A percentile compares a stretch with the other conserved stretches of the same genome.
phyloP scores from a whole-genome alignment of 495 filamentous ascomycete species.

The Penicillium diatomitis region DNA sequence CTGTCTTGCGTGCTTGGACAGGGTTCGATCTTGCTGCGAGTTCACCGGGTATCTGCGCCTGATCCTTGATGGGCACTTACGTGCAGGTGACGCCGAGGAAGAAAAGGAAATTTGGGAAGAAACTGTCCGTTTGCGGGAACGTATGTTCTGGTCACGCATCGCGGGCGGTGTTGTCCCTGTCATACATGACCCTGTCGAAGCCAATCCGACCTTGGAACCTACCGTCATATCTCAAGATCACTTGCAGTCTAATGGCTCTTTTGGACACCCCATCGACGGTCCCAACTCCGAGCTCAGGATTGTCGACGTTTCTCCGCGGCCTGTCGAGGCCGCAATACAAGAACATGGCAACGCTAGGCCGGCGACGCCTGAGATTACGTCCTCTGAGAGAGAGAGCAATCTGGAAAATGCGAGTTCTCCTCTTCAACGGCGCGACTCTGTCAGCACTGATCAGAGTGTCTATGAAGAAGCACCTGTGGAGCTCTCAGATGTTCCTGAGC shows the following conservation, averaged over 20 bases:
- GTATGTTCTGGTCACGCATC: slow-evolving; percentile 93
- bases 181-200: slow-evolving; percentile 18
- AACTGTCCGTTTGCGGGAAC: slow-evolving; percentile 74
- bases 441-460: slow-evolving; percentile 15
- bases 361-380: slow-evolving; percentile 6
- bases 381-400: background rate
- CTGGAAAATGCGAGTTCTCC: slow-evolving; percentile 3
- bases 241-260: too few relatives aligned
- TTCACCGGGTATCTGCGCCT: slow-evolving; percentile 85
- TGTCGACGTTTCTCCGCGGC: slow-evolving; percentile 1
- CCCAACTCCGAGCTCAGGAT: background rate
- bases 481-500: background rate
- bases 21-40: slow-evolving; percentile 83
- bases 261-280: slow-evolving; percentile 2
- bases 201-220: too few relatives aligned
- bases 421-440: slow-evolving; percentile 8
- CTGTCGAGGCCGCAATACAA: background rate
- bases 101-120: slow-evolving; percentile 89
- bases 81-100: slow-evolving; percentile 63
- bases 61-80: slow-evolving; percentile 81
- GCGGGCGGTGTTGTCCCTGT: slow-evolving; percentile 79
- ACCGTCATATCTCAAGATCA: too few relatives aligned
- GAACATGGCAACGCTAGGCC: slow-evolving; percentile 4
- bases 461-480: slow-evolving; percentile 18
- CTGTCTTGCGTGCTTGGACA: slow-evolving; percentile 74